A percentile compares a stretch with the other conserved stretches of the same genome.
Conservation (phyloP, 164 flowering plant species). For the Annona cherimola region DNA sequence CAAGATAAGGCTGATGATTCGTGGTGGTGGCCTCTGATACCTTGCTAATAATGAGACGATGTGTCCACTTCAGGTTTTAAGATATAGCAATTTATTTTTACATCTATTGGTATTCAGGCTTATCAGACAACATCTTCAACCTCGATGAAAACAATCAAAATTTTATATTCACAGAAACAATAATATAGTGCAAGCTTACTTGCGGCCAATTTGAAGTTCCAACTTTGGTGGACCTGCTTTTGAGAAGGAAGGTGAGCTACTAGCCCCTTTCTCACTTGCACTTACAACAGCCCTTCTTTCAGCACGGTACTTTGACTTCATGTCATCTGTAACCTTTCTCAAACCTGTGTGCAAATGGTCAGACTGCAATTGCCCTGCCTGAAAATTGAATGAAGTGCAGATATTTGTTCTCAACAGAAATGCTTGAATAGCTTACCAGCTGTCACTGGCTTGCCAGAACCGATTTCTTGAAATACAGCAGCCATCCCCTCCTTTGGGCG, state of each 20-base stretch:
- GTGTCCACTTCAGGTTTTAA: background rate
- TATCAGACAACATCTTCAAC: background rate
- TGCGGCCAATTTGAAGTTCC: constrained; percentile 97
- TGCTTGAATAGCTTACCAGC: constrained; percentile 38
- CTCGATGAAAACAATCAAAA: background rate
- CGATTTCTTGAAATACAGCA: constrained; percentile 91
- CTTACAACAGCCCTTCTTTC: constrained; percentile 71
- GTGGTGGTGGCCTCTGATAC: no score
- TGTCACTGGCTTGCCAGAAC: constrained; percentile 66
- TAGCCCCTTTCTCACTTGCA: constrained; percentile 44
- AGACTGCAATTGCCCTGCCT: background rate
- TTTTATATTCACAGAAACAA: background rate
- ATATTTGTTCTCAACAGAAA: constrained; percentile 7
- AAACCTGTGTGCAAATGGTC: constrained; percentile 34
- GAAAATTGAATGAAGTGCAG: background rate
- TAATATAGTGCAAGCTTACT: constrained; percentile 44
- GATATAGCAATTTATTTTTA: background rate
- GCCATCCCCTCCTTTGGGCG: constrained; percentile 80
- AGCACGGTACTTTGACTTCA: constrained; percentile 92
- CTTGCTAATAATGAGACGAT: background rate
- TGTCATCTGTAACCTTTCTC: constrained; percentile 65
- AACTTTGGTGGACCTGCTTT: constrained; percentile 86
- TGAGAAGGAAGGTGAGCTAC: constrained; percentile 54
- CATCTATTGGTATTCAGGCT: background rate
- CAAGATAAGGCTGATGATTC: no score